Percentiles rank a stretch among this genome's conserved stretches.
Conservation (phyloP, 495 filamentous ascomycete genomes). For the Ascodesmis nigricans region DNA sequence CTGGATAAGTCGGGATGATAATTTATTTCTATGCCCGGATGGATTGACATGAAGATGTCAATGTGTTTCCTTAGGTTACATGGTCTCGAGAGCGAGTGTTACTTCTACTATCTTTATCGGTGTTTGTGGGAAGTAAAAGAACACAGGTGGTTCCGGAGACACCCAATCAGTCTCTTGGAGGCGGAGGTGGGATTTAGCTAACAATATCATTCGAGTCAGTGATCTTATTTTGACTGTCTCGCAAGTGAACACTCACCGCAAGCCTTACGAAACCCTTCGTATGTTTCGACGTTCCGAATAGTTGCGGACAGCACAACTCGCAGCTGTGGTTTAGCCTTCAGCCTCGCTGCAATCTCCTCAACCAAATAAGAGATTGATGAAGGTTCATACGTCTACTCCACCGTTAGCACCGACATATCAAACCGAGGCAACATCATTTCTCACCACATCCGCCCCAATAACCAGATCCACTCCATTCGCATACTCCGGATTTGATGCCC, state of each 20-base stretch:
- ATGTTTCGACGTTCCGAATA: conserved; percentile 41
- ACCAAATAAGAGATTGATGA: conserved; percentile 35
- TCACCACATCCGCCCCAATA: conserved; percentile 31
- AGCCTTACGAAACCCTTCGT: conserved; percentile 31
- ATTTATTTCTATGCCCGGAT: too few relatives aligned
- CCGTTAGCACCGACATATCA: not conserved
- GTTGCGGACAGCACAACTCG: conserved; percentile 37
- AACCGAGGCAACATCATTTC: conserved; percentile 3
- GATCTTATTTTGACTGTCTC: too few relatives aligned
- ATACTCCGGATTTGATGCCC: conserved; percentile 9
- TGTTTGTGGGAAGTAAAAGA: too few relatives aligned
- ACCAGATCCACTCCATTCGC: conserved; percentile 27
- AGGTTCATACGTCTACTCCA: conserved; percentile 40
- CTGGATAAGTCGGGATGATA: too few relatives aligned
- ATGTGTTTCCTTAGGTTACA: too few relatives aligned
- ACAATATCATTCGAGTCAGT: too few relatives aligned
- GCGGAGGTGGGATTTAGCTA: too few relatives aligned
- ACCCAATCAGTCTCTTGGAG: too few relatives aligned
- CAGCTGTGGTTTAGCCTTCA: conserved; percentile 28
- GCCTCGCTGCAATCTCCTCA: conserved; percentile 32
- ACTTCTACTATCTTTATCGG: too few relatives aligned
- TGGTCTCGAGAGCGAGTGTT: too few relatives aligned
- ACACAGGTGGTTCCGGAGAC: too few relatives aligned
- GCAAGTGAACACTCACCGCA: conserved; percentile 46
- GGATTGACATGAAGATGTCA: too few relatives aligned